phyloP scores from a whole-genome alignment of 371 early-diverging fungal genomes.

The Rhizopus arrhizus region DNA sequence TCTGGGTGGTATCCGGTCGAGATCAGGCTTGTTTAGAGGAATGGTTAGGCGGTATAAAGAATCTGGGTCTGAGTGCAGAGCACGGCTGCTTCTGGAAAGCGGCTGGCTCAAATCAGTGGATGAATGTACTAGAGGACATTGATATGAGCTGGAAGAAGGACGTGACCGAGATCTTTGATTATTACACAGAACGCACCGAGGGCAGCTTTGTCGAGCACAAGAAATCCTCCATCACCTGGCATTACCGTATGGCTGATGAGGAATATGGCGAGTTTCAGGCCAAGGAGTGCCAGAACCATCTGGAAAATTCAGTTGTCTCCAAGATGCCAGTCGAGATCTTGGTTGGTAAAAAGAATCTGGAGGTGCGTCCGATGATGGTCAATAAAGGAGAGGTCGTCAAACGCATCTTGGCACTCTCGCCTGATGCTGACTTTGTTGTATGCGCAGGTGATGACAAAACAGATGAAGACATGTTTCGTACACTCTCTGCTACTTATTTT shows the following conservation, averaged over 20 bases:
- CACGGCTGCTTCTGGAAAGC: slow-evolving; percentile 93
- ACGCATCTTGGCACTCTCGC: slow-evolving; percentile 70
- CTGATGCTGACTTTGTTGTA: slow-evolving; percentile 71
- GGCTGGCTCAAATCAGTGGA: slow-evolving; percentile 71
- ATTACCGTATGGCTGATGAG: slow-evolving; percentile 87
- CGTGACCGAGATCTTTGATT: slow-evolving; percentile 89
- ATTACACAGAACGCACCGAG: slow-evolving; percentile 93
- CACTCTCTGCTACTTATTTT: slow-evolving; percentile 26
- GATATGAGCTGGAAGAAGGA: slow-evolving; percentile 92
- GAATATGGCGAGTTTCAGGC: slow-evolving; percentile 81
- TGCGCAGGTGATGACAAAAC: slow-evolving; percentile 93
- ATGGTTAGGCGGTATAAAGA: slow-evolving; percentile 83
- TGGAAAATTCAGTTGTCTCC: slow-evolving; percentile 83
- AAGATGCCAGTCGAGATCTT: slow-evolving; percentile 62
- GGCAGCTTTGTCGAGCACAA: slow-evolving; percentile 94
- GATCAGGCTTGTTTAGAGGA: slow-evolving; percentile 78
- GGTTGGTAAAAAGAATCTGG: slow-evolving; percentile 91
- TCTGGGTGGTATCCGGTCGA: slow-evolving; percentile 93
- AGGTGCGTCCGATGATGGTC: slow-evolving; percentile 88
- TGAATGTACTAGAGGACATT: slow-evolving; percentile 82
- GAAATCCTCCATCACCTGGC: slow-evolving; percentile 91
- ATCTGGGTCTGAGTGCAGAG: slow-evolving; percentile 91
- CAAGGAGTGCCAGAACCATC: slow-evolving; percentile 88
- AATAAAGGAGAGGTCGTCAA: slow-evolving; percentile 89
- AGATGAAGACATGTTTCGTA: slow-evolving; percentile 87